Percentiles rank a stretch among this genome's conserved stretches.
phyloP scores from a whole-genome alignment of 2,329 filamentous ascomycete species.

The Colletotrichum melonis region DNA sequence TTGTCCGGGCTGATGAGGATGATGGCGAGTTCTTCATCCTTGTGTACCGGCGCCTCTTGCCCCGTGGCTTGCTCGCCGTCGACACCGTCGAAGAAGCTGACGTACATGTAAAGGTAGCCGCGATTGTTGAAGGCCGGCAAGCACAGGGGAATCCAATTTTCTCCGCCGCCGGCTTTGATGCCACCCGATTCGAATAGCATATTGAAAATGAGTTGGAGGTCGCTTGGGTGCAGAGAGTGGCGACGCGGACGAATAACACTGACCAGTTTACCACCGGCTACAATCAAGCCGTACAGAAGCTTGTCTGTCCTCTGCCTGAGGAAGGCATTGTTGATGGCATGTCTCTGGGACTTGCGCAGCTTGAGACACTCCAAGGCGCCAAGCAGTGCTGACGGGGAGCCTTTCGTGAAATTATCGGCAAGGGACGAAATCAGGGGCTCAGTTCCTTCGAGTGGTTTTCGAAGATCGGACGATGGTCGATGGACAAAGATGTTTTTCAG shows the following conservation, averaged over 20 bases:
- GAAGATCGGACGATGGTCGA: slow-evolving; percentile 92
- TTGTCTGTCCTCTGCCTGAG: slow-evolving; percentile 81
- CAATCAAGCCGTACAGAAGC: slow-evolving; percentile 91
- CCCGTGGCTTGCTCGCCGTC: slow-evolving; percentile 52
- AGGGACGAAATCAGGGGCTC: slow-evolving; percentile 91
- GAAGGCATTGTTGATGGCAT: slow-evolving; percentile 87
- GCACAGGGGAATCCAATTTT: slow-evolving; percentile 97
- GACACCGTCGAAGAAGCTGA: slow-evolving; percentile 85
- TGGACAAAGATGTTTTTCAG: slow-evolving; percentile 89
- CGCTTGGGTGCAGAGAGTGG: slow-evolving; percentile 94
- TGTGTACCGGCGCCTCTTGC: slow-evolving; percentile 64
- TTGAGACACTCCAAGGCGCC: slow-evolving; percentile 94
- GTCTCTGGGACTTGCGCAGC: slow-evolving; percentile 87
- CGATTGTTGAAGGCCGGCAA: slow-evolving; percentile 97
- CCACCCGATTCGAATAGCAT: slow-evolving; percentile 98
- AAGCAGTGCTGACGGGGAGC: slow-evolving; percentile 88
- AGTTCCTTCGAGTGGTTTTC: slow-evolving; percentile 89
- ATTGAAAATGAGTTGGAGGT: slow-evolving; percentile 97
- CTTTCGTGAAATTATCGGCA: slow-evolving; percentile 92
- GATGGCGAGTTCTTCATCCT: slow-evolving; percentile 87
- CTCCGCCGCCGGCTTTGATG: slow-evolving; percentile 88
- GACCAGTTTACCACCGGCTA: slow-evolving; percentile 91
- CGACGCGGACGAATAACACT: slow-evolving; percentile 95
- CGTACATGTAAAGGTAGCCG: slow-evolving; percentile 98
- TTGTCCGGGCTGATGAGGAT: slow-evolving; percentile 93